Percentiles rank a stretch among this genome's conserved stretches.
phyloP scores from a whole-genome alignment of 2,329 filamentous ascomycete genomes.

The Pochonia chlamydosporia region DNA sequence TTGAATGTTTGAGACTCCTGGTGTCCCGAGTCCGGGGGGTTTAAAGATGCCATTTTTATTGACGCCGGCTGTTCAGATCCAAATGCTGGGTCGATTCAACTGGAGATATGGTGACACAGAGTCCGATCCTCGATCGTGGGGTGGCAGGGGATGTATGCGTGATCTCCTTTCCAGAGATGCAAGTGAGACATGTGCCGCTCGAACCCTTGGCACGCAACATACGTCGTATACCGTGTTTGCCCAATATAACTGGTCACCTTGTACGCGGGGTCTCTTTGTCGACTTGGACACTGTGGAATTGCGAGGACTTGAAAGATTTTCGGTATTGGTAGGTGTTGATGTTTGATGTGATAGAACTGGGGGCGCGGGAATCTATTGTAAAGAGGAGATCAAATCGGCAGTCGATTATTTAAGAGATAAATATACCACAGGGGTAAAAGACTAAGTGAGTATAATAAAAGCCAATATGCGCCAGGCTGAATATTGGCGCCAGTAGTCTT shows the following conservation, averaged over 20 bases:
- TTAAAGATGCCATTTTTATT: not conserved
- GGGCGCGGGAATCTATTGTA: no score
- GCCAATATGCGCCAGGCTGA: not conserved
- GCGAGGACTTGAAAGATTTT: no score
- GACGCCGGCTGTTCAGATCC: not conserved
- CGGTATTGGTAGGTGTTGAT: no score
- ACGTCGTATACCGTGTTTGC: no score
- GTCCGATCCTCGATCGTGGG: not conserved
- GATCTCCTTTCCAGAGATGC: not conserved
- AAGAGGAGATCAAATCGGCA: no score
- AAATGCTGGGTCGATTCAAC: not conserved
- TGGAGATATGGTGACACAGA: not conserved
- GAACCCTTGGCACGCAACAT: not conserved
- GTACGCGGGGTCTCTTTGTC: no score
- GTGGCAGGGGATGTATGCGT: not conserved
- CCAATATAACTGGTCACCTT: no score
- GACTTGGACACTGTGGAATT: no score
- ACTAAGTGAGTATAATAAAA: not conserved
- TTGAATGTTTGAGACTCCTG: not conserved
- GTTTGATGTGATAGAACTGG: no score
- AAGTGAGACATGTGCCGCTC: conserved; percentile 2
- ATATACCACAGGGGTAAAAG: no score
- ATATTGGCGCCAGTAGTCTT: not conserved
- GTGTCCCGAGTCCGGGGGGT: not conserved
- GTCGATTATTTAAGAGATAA: no score